Evolutionary conservation across 306 rosid species (phyloP).

Genomic region (Abrus pulchellus): DNA sequence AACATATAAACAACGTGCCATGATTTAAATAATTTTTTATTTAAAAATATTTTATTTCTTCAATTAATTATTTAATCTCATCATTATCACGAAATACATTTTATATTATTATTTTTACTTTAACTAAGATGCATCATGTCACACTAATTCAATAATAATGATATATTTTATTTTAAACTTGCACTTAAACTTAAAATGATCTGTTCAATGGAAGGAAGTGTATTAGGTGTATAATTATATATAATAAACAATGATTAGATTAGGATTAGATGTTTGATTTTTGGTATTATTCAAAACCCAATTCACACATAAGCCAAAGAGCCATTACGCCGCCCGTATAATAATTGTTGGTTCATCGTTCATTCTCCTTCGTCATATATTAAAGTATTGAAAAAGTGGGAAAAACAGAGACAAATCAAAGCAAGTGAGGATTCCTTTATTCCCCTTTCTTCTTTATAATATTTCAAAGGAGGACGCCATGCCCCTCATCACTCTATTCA

Average conservation of each 20-base stretch:
- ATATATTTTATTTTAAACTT: neutral
- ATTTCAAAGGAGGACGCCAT: neutral
- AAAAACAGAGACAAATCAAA: neutral
- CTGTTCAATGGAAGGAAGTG: neutral
- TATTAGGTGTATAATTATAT: neutral
- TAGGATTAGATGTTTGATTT: neutral
- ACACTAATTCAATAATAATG: neutral
- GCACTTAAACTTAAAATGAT: neutral
- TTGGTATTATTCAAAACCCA: neutral
- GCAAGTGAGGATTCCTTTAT: slow-evolving; percentile 17
- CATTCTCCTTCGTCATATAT: neutral
- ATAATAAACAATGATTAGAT: neutral
- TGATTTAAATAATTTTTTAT: too few species aligned
- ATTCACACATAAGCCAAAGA: neutral
- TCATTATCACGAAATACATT: too few species aligned
- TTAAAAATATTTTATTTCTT: too few species aligned
- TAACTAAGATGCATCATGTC: too few species aligned
- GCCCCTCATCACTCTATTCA: neutral
- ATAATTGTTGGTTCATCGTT: neutral
- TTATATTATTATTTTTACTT: too few species aligned
- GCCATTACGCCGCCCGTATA: neutral
- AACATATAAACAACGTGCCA: too few species aligned
- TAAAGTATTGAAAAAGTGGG: slow-evolving; percentile 6
- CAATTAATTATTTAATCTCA: too few species aligned
- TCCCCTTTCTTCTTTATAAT: slow-evolving; percentile 2